Evolutionary conservation across 306 rosid genomes (phyloP).

Genomic region (Carpinus fangiana): DNA sequence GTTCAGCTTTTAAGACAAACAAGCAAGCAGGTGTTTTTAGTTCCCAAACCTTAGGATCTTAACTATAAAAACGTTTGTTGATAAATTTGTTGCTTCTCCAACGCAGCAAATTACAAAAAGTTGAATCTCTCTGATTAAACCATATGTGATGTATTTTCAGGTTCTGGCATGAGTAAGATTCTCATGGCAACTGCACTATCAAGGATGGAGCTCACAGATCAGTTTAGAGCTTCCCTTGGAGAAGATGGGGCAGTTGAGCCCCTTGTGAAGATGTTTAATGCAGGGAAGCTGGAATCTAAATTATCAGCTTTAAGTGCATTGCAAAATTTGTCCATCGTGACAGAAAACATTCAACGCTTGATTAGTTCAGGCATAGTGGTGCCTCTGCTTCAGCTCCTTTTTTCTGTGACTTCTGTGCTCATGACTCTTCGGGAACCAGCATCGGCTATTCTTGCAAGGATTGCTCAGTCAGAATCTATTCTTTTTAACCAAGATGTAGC

Average conservation of each 20-base stretch:
- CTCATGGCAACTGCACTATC: slow-evolving; percentile 92
- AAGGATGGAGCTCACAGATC: slow-evolving; percentile 79
- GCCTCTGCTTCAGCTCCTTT: slow-evolving; percentile 79
- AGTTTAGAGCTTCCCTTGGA: slow-evolving; percentile 70
- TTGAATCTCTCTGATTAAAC: slow-evolving; percentile 18
- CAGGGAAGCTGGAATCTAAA: slow-evolving; percentile 90
- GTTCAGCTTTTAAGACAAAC: neutral
- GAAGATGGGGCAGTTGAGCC: slow-evolving; percentile 80
- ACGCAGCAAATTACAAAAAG: neutral
- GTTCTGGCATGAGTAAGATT: slow-evolving; percentile 91
- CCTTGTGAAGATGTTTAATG: slow-evolving; percentile 62
- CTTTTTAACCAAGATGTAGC: slow-evolving; percentile 62
- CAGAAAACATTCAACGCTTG: slow-evolving; percentile 64
- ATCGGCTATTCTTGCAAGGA: slow-evolving; percentile 81
- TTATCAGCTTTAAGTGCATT: slow-evolving; percentile 79
- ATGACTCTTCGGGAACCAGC: slow-evolving; percentile 93
- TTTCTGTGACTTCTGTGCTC: slow-evolving; percentile 90
- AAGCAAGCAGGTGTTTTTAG: neutral
- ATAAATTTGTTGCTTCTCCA: neutral
- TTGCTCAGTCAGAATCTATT: slow-evolving; percentile 69
- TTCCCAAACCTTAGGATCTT: neutral
- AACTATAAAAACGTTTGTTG: slow-evolving; percentile 9
- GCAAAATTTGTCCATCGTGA: slow-evolving; percentile 64
- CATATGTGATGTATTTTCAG: slow-evolving; percentile 40
- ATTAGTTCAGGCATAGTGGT: slow-evolving; percentile 62